phyloP scores from a whole-genome alignment of 768 basidiomycete genomes.

The Rhodosporidiobolus sp. region DNA sequence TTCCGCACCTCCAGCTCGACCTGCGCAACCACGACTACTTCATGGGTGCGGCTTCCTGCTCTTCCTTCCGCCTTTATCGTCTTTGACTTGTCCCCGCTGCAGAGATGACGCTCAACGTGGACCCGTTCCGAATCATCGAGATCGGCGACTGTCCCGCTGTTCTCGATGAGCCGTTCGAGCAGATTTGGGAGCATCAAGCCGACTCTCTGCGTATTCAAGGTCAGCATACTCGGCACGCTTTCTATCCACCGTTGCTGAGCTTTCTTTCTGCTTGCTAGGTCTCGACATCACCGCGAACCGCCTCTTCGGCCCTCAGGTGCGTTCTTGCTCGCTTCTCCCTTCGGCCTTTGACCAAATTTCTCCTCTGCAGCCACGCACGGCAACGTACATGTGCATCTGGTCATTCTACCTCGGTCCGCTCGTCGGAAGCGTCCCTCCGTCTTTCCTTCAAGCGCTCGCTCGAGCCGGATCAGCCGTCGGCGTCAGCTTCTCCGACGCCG shows the following conservation, averaged over 20 bases:
- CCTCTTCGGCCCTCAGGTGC: conserved; percentile 69
- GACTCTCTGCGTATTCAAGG: conserved; percentile 13
- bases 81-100: conserved; percentile 41
- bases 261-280: conserved; percentile 52
- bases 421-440: conserved; percentile 59
- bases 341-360: no score
- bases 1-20: conserved; percentile 71
- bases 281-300: conserved; percentile 77
- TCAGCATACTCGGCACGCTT: no score
- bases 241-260: no score
- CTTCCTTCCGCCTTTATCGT: neutral
- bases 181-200: neutral
- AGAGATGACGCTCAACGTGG: conserved; percentile 76
- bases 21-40: conserved; percentile 79
- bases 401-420: conserved; percentile 71
- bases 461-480: conserved; percentile 62
- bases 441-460: conserved; percentile 56
- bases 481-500: conserved; percentile 67
- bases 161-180: conserved; percentile 25
- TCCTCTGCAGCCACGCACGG: conserved; percentile 60
- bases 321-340: no score
- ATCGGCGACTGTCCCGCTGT: conserved; percentile 48
- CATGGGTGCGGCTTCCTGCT: conserved; percentile 62
- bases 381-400: conserved; percentile 91
- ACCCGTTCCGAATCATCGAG: conserved; percentile 59